Conservation (phyloP, 768 basidiomycete species). For the Pulveroboletus sp. region DNA sequence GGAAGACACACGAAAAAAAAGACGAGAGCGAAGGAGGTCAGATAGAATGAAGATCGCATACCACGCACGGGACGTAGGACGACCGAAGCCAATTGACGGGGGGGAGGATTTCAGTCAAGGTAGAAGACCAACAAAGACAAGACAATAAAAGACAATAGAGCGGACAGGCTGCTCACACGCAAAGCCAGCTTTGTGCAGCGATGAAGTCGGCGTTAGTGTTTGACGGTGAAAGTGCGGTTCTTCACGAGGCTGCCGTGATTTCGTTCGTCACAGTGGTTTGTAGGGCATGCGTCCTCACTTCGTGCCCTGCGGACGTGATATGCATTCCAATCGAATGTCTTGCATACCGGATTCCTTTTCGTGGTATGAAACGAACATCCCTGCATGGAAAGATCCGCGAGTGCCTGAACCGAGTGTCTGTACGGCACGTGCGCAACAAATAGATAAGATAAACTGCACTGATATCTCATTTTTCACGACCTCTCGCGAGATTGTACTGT, state of each 20-base stretch:
- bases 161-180: slow-evolving; percentile 3
- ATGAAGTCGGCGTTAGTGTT: neutral
- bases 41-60: neutral
- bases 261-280: too few species aligned
- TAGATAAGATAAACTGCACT: too few species aligned
- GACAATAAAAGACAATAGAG: neutral
- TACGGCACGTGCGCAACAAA: too few species aligned
- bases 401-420: too few species aligned
- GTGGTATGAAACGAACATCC: slow-evolving; percentile 1
- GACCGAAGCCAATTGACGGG: neutral
- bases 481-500: too few species aligned
- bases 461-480: too few species aligned
- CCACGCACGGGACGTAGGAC: slow-evolving; percentile 6
- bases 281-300: too few species aligned
- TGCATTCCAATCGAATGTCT: neutral
- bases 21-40: slow-evolving; percentile 1
- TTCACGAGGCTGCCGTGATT: slow-evolving; percentile 18
- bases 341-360: neutral
- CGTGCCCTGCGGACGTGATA: slow-evolving; percentile 4
- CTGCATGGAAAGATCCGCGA: neutral
- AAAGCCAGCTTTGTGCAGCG: neutral
- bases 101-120: neutral
- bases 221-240: slow-evolving; percentile 14
- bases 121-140: neutral
- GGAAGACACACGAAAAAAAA: slow-evolving; percentile 11